A percentile compares a stretch with the other conserved stretches of the same genome.
Evolutionary conservation across 768 basidiomycete genomes (phyloP).

Genomic region (Termitomyces sp.): DNA sequence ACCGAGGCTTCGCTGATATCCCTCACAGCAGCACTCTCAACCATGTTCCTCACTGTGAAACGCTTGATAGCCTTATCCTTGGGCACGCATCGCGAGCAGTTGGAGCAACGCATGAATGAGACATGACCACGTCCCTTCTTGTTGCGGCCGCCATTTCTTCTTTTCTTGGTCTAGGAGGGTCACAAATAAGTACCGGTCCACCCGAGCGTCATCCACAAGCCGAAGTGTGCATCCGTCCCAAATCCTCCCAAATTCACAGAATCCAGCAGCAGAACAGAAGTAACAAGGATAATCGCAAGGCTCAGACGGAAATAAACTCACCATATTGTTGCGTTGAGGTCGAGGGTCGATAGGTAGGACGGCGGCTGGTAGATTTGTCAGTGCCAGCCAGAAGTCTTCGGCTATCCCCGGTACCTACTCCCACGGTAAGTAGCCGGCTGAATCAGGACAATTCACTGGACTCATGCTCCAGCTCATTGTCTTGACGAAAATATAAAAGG

Average conservation of each 20-base stretch:
- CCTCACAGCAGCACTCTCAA: slow-evolving; percentile 95
- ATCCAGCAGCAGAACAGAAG: slow-evolving; percentile 7
- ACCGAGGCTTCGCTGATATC: slow-evolving; percentile 96
- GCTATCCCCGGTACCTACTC: slow-evolving; percentile 21
- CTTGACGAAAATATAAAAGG: no score
- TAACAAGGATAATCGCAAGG: not conserved
- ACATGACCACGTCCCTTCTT: slow-evolving; percentile 99
- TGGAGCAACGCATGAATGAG: slow-evolving; percentile 92
- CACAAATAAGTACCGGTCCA: slow-evolving; percentile 7
- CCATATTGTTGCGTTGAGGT: slow-evolving; percentile 34
- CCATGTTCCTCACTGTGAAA: slow-evolving; percentile 99
- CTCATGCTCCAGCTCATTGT: not conserved
- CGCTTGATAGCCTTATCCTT: slow-evolving; percentile 99
- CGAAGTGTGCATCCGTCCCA: slow-evolving; percentile 31
- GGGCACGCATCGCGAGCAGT: slow-evolving; percentile 96
- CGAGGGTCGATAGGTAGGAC: slow-evolving; percentile 32
- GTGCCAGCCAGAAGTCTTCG: slow-evolving; percentile 19
- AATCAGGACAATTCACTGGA: no score
- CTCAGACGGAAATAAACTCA: slow-evolving; percentile 21
- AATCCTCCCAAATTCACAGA: slow-evolving; percentile 16
- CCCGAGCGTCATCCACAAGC: slow-evolving; percentile 29
- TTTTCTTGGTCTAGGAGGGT: slow-evolving; percentile 83
- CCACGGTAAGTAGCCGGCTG: slow-evolving; percentile 16
- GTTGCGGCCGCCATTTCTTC: slow-evolving; percentile 99
- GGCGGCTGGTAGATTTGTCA: slow-evolving; percentile 23